A percentile compares a stretch with the other conserved stretches of the same genome.
These are phyloP conservation scores for Alternaria rosae DNA, from an alignment of 2,329 filamentous ascomycete genomes.

Conservation along the genomic window DNA sequence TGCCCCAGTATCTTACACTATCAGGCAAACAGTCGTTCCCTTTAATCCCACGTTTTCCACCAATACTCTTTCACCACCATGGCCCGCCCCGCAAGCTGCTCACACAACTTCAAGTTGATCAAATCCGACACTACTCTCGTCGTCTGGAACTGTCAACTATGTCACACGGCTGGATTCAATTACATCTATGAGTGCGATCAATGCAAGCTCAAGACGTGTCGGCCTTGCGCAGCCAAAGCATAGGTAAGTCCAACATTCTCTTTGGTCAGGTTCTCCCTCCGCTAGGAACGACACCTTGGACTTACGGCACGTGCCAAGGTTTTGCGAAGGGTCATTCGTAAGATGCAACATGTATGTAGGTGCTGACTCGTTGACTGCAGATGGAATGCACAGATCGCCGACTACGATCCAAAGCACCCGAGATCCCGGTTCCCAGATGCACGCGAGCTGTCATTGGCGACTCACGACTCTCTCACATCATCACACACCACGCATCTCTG, in stretches of 20 bases:
- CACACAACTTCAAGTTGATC: constrained; percentile 59
- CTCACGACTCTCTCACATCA: constrained; percentile 1
- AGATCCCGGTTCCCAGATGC: constrained; percentile 17
- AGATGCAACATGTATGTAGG: constrained; percentile 24
- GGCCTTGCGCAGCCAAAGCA: constrained; percentile 56
- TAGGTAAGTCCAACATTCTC: constrained; percentile 35
- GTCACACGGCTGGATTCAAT: constrained; percentile 60
- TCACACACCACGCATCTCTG: constrained; percentile 10
- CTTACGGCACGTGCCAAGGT: constrained; percentile 17
- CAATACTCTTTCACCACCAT: constrained; percentile 40
- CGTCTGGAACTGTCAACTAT: constrained; percentile 61
- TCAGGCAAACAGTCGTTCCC: constrained; percentile 31
- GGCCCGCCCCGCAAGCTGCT: constrained; percentile 58
- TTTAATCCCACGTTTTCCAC: constrained; percentile 7
- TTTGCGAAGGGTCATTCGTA: constrained; percentile 15
- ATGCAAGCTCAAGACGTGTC: constrained; percentile 61
- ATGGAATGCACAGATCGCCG: constrained; percentile 35
- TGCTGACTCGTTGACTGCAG: constrained; percentile 36
- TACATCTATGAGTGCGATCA: constrained; percentile 60
- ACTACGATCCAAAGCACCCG: constrained; percentile 30
- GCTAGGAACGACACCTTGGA: neutral
- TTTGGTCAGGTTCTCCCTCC: neutral
- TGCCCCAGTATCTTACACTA: constrained; percentile 28
- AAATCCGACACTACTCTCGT: constrained; percentile 61
- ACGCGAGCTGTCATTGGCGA: constrained; percentile 23